Percentiles rank a stretch among this genome's conserved stretches.
Conservation (phyloP, 768 basidiomycete species). For the Termitomyces sp. region DNA sequence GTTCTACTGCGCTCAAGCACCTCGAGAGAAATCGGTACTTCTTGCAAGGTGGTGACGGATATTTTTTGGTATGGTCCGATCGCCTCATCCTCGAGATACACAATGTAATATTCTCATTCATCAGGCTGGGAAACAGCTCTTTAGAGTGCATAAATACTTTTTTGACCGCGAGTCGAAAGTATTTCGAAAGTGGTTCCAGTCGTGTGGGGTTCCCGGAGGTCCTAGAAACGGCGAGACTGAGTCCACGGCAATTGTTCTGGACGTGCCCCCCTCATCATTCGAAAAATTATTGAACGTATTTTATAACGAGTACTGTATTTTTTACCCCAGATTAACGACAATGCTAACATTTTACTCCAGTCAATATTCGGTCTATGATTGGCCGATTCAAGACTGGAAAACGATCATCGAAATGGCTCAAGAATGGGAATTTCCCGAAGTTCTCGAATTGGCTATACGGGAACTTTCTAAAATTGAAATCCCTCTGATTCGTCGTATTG, state of each 20-base stretch:
- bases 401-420: constrained; percentile 48
- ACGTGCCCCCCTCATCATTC: constrained; percentile 34
- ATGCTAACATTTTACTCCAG: constrained; percentile 23
- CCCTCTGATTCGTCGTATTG: constrained; percentile 21
- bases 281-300: constrained; percentile 47
- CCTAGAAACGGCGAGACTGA: constrained; percentile 33
- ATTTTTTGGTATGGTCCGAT: constrained; percentile 41
- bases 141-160: constrained; percentile 56
- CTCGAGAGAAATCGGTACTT: constrained; percentile 19
- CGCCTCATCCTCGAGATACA: not conserved
- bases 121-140: constrained; percentile 52
- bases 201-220: constrained; percentile 7
- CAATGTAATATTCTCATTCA: not conserved
- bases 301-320: constrained; percentile 44
- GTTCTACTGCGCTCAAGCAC: not conserved
- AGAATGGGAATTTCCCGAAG: constrained; percentile 40
- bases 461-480: constrained; percentile 16
- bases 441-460: constrained; percentile 45
- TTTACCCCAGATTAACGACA: not conserved
- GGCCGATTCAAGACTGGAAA: constrained; percentile 45
- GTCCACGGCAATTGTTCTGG: constrained; percentile 30
- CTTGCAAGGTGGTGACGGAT: constrained; percentile 14
- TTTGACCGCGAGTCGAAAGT: constrained; percentile 54
- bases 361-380: constrained; percentile 49
- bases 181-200: constrained; percentile 30